Percentiles rank a stretch among this genome's conserved stretches.
phyloP scores from a whole-genome alignment of 192 early-diverging fungal species.

The Thamnidium elegans region DNA sequence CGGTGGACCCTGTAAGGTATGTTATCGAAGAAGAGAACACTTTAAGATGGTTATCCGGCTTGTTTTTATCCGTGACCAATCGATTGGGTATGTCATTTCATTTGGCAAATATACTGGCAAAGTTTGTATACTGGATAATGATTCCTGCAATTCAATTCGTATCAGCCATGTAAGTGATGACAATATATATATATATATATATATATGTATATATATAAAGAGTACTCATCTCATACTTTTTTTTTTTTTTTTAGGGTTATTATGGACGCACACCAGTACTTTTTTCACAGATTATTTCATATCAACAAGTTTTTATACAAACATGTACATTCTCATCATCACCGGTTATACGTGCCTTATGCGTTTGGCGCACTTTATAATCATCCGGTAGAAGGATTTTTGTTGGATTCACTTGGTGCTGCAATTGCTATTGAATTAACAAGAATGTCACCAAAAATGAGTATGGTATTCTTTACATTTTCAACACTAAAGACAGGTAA shows the following conservation, averaged over 20 bases:
- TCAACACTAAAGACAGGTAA: constrained; percentile 70
- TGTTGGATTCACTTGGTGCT: constrained; percentile 72
- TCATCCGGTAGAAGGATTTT: constrained; percentile 75
- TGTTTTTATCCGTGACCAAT: neutral
- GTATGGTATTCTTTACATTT: constrained; percentile 67
- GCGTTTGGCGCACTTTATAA: constrained; percentile 83
- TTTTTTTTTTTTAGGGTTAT: too few relatives aligned
- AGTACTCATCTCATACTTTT: too few relatives aligned
- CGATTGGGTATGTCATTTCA: neutral
- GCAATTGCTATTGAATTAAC: constrained; percentile 58
- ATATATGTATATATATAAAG: neutral
- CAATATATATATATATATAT: too few relatives aligned
- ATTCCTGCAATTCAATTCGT: constrained; percentile 43
- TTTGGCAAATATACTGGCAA: constrained; percentile 11
- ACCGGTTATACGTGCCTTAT: constrained; percentile 72
- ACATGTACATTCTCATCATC: constrained; percentile 73
- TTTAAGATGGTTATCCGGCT: neutral
- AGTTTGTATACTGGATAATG: constrained; percentile 24
- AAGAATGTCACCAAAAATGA: constrained; percentile 66
- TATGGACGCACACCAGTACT: constrained; percentile 63
- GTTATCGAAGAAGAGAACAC: constrained; percentile 5
- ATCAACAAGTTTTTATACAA: constrained; percentile 68
- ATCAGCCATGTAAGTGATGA: constrained; percentile 53
- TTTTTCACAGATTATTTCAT: constrained; percentile 73
- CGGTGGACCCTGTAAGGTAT: constrained; percentile 5